phyloP scores from a whole-genome alignment of 768 basidiomycete species.

The Flagelloscypha sp. region DNA sequence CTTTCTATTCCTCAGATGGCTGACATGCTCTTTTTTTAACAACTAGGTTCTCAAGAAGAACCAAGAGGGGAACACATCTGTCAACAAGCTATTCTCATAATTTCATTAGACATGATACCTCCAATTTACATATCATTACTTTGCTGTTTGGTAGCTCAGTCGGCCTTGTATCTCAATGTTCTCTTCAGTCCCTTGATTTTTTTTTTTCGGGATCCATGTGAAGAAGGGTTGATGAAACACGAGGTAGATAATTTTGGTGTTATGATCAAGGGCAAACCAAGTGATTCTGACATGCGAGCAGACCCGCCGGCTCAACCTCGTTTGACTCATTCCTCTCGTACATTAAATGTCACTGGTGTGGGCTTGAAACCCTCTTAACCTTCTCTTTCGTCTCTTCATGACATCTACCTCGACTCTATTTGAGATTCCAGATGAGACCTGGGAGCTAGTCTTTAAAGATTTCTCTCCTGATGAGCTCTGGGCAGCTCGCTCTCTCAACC shows the following conservation, averaged over 20 bases:
- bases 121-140: background rate
- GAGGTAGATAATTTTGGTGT: background rate
- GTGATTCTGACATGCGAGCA: too few species aligned
- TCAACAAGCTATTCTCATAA: constrained; percentile 90
- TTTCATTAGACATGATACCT: constrained; percentile 8
- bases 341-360: too few species aligned
- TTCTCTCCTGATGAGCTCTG: too few species aligned
- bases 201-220: background rate
- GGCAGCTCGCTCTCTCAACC: too few species aligned
- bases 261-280: too few species aligned
- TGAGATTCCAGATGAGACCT: too few species aligned
- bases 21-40: background rate
- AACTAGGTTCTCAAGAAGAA: constrained; percentile 85
- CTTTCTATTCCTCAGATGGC: constrained; percentile 3
- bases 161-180: background rate
- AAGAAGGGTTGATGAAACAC: background rate
- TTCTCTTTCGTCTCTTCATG: too few species aligned
- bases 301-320: too few species aligned
- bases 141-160: constrained; percentile 2
- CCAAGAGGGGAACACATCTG: constrained; percentile 88
- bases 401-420: too few species aligned
- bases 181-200: background rate
- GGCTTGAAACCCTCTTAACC: too few species aligned
- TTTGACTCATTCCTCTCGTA: too few species aligned
- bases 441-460: too few species aligned